phyloP scores from a whole-genome alignment of 495 filamentous ascomycete genomes.

The Bombardia bombarda region DNA sequence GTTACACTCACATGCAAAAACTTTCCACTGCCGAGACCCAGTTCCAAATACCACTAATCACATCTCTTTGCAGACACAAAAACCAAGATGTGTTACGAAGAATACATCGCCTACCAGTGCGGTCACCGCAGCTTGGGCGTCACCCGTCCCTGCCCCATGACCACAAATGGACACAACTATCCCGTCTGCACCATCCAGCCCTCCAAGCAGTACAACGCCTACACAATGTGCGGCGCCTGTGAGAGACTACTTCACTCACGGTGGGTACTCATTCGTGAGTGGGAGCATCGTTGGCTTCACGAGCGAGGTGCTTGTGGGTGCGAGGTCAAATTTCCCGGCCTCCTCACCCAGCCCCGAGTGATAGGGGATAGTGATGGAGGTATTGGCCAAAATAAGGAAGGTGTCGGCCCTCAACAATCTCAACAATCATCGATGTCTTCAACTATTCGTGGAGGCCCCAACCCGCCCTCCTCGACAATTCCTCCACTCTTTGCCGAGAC shows the following conservation, averaged over 20 bases:
- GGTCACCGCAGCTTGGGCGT: slow-evolving; percentile 31
- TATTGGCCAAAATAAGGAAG: neutral
- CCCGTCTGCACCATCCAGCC: slow-evolving; percentile 24
- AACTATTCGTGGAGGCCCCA: too few relatives aligned
- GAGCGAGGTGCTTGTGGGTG: slow-evolving; percentile 37
- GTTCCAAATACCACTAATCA: neutral
- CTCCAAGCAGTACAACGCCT: slow-evolving; percentile 16
- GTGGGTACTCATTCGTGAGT: slow-evolving; percentile 30
- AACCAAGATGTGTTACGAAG: slow-evolving; percentile 32
- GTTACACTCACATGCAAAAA: neutral
- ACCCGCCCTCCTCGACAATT: too few relatives aligned
- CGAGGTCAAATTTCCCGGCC: slow-evolving; percentile 26
- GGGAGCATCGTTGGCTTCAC: slow-evolving; percentile 41
- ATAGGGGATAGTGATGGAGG: too few relatives aligned
- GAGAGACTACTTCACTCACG: slow-evolving; percentile 31
- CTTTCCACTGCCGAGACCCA: neutral
- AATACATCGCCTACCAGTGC: slow-evolving; percentile 37
- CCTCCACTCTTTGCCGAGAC: slow-evolving; percentile 20
- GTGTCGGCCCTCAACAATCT: neutral
- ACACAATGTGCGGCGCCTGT: slow-evolving; percentile 31
- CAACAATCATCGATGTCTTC: too few relatives aligned
- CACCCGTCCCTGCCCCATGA: slow-evolving; percentile 33
- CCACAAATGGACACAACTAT: slow-evolving; percentile 25
- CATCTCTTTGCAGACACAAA: neutral
- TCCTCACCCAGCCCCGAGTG: slow-evolving; percentile 21